Percentiles rank a stretch among this genome's conserved stretches.
These are phyloP conservation scores for Phytophthora nicotianae DNA, from an alignment of 352 stramenopile genomes.

Conservation along the genomic window DNA sequence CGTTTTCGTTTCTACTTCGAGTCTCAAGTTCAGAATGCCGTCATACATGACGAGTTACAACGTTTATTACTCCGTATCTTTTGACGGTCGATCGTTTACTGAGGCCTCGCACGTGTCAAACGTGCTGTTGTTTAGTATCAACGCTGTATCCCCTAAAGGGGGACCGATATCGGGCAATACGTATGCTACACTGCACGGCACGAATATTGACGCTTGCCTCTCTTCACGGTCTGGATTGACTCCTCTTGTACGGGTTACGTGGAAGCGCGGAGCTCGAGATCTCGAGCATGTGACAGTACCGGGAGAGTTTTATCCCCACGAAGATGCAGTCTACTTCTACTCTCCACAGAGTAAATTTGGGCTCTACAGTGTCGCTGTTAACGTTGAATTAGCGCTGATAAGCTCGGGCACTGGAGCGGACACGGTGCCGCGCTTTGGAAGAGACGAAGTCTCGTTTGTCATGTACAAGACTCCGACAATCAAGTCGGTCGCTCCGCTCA, in stretches of 20 bases:
- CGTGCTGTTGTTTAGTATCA: slow-evolving; percentile 63
- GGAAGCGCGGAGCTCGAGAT: slow-evolving; percentile 60
- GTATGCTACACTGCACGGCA: slow-evolving; percentile 63
- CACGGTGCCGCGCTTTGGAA: slow-evolving; percentile 43
- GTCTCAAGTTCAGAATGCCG: slow-evolving; percentile 48
- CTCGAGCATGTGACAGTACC: slow-evolving; percentile 63
- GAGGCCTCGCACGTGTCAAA: slow-evolving; percentile 35
- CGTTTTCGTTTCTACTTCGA: slow-evolving; percentile 42
- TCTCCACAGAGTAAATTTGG: slow-evolving; percentile 79
- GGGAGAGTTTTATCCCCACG: slow-evolving; percentile 62
- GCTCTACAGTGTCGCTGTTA: slow-evolving; percentile 65
- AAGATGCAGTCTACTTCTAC: slow-evolving; percentile 80
- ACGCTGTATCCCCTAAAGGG: slow-evolving; percentile 53
- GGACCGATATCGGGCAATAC: slow-evolving; percentile 75
- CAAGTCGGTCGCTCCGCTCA: slow-evolving; percentile 51
- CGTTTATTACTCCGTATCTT: slow-evolving; percentile 68
- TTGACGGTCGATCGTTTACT: slow-evolving; percentile 58
- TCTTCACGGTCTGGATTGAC: slow-evolving; percentile 25
- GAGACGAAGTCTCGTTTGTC: slow-evolving; percentile 72
- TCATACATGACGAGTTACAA: slow-evolving; percentile 60
- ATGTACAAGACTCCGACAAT: slow-evolving; percentile 70
- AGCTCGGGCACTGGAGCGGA: slow-evolving; percentile 2
- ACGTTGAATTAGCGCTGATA: slow-evolving; percentile 54
- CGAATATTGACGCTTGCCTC: slow-evolving; percentile 66
- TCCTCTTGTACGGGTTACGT: slow-evolving; percentile 55